phyloP scores from a whole-genome alignment of 2,329 filamentous ascomycete species.

The Nakataea oryzae region DNA sequence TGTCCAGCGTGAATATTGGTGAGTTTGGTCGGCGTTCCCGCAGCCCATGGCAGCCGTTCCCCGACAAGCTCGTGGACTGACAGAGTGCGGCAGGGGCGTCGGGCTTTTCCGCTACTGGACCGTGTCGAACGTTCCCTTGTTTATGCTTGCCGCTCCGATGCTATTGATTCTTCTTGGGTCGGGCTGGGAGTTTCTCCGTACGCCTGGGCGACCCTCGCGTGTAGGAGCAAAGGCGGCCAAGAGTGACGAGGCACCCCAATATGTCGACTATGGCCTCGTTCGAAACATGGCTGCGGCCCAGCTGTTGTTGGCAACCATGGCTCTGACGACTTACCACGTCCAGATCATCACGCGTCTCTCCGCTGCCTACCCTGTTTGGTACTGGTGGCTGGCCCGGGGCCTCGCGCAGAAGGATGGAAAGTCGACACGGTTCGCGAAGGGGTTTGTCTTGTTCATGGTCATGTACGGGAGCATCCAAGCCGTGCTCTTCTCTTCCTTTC shows the following conservation, averaged over 20 bases:
- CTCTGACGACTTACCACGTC: constrained; percentile 76
- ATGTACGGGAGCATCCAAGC: constrained; percentile 79
- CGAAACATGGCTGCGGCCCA: constrained; percentile 61
- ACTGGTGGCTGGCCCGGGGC: constrained; percentile 61
- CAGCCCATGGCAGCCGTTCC: no score
- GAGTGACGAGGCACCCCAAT: constrained; percentile 9
- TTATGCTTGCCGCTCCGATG: constrained; percentile 73
- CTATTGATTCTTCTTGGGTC: constrained; percentile 58
- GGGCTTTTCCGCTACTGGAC: constrained; percentile 91
- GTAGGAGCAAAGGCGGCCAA: neutral
- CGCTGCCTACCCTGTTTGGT: constrained; percentile 84
- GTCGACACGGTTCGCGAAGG: constrained; percentile 11
- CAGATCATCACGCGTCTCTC: constrained; percentile 88
- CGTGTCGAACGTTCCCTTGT: constrained; percentile 73
- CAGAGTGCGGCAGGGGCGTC: constrained; percentile 56
- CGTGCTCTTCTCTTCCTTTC: constrained; percentile 75
- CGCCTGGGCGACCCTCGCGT: neutral
- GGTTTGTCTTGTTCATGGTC: constrained; percentile 56
- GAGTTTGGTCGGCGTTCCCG: constrained; percentile 18
- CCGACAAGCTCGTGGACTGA: neutral
- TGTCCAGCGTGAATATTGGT: constrained; percentile 90
- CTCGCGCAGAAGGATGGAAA: constrained; percentile 6
- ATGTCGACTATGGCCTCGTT: constrained; percentile 22
- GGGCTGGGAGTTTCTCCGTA: constrained; percentile 27
- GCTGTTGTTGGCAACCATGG: constrained; percentile 57